phyloP scores from a whole-genome alignment of 345 rosid species.

The Nasturtium officinale region DNA sequence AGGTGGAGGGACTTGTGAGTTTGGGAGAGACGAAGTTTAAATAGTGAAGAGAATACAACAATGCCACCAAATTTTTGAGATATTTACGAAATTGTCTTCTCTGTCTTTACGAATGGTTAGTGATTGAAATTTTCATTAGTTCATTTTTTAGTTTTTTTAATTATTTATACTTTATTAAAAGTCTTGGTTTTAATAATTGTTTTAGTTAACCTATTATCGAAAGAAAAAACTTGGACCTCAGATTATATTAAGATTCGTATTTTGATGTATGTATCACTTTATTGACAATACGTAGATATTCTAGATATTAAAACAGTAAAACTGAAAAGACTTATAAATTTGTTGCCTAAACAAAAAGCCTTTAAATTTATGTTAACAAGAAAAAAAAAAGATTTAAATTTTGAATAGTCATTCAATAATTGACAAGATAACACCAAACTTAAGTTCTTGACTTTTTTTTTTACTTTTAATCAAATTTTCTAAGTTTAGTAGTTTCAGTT shows the following conservation, averaged over 20 bases:
- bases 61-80: conserved; percentile 42
- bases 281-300: conserved; percentile 22
- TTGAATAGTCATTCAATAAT: neutral
- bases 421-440: neutral
- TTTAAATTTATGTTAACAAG: neutral
- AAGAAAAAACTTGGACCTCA: conserved; percentile 11
- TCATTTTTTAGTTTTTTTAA: neutral
- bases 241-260: conserved; percentile 29
- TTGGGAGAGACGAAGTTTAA: conserved; percentile 49
- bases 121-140: neutral
- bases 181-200: conserved; percentile 24
- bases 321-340: conserved; percentile 10
- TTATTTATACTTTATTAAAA: conserved; percentile 26
- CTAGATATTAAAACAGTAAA: neutral
- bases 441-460: conserved; percentile 5
- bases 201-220: conserved; percentile 19
- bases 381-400: neutral
- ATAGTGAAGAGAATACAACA: conserved; percentile 23
- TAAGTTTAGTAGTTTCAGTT: neutral
- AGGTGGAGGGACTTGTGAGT: conserved; percentile 21
- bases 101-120: conserved; percentile 21
- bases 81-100: conserved; percentile 49
- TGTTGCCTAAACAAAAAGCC: conserved; percentile 1
- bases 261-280: conserved; percentile 31
- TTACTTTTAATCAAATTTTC: neutral